Conservation (phyloP, 2,329 filamentous ascomycete species). For the Aurifilum marmelostoma region DNA sequence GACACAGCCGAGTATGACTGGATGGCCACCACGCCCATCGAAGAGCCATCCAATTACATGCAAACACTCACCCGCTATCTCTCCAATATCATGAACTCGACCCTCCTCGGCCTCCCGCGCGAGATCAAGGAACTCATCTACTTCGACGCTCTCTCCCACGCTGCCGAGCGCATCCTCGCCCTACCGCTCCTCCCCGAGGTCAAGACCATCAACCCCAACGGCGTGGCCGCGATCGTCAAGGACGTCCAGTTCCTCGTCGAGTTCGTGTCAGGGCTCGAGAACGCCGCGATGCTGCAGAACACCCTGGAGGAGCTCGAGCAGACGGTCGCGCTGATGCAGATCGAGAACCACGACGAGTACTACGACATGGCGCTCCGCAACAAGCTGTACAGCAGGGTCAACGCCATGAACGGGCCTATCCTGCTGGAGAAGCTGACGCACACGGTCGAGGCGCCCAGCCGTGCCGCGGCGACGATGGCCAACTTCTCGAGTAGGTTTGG, state of each 20-base stretch:
- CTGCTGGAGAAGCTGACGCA: conserved; percentile 86
- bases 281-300: conserved; percentile 80
- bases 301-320: conserved; percentile 93
- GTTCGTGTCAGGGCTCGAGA: conserved; percentile 86
- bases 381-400: conserved; percentile 91
- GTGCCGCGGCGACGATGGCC: conserved; percentile 66
- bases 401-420: conserved; percentile 84
- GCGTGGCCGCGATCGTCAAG: conserved; percentile 76
- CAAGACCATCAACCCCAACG: conserved; percentile 83
- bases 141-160: conserved; percentile 92
- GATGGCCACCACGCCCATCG: conserved; percentile 60
- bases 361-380: conserved; percentile 90
- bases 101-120: conserved; percentile 86
- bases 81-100: conserved; percentile 95
- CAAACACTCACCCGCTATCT: conserved; percentile 91
- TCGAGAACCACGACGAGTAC: conserved; percentile 93
- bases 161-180: conserved; percentile 79
- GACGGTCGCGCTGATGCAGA: conserved; percentile 84
- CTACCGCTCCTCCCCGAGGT: conserved; percentile 80
- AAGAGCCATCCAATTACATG: conserved; percentile 90
- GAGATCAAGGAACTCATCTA: conserved; percentile 98
- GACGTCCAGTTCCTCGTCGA: conserved; percentile 83
- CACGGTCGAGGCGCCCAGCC: conserved; percentile 60
- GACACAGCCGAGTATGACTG: conserved; percentile 98
- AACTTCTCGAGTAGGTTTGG: conserved; percentile 78